Base-by-base conservation (phyloP, 2,329 filamentous ascomycete species). In the Pochonia chlamydosporia region DNA sequence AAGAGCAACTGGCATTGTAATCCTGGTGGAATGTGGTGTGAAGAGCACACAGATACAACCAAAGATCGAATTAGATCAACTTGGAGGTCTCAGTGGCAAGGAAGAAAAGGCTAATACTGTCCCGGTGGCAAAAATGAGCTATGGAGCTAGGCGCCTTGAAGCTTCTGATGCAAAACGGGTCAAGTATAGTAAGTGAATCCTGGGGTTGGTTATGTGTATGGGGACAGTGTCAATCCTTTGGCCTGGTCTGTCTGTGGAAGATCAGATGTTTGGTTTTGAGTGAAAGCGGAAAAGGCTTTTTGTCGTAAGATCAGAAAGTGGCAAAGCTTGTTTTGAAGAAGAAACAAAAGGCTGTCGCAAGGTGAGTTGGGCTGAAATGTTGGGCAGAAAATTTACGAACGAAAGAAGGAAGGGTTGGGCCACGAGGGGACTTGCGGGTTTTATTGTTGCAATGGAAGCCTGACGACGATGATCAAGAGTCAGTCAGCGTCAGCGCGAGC, bases 401-500 rank as follows among this genome's bases (percentile, higher is more conserved):
- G 48, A 46, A 59, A 56, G 55, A 58, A 53, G 43, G 49, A 51
- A 20, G 60, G 30, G 61, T 69, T 65, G 64, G 66, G 67, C 65
- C 60, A 63, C 56, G 63, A 67, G 70, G 73, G 71, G 68, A 43
- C 65, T 62, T 64, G 67, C 67, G 69, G 71, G 67, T 75, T 76
- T 76, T 76, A 76, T 66, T 59, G 58, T 66, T 56, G 54, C 54
- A 45, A 54, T 60, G 50, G 50, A 56, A 52, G 56, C 58, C 59
- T 57, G 61, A 64, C 55, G 33, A 43, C 43, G 50, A 49, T 48
- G 18, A 7, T 9, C 23, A 20, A 21, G 26, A 28, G 26, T 28
- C 26, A 7, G 43, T 54, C 44, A 55, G 20, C 50, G 48, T 48
- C 50, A 48, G 33, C 33, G 21, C n/a, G 44, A 44, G 26, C 30